Evolutionary conservation across 2,329 filamentous ascomycete genomes (phyloP), one percentile per base, ranked within the genome.

Genomic region (Nemania diffusa): DNA sequence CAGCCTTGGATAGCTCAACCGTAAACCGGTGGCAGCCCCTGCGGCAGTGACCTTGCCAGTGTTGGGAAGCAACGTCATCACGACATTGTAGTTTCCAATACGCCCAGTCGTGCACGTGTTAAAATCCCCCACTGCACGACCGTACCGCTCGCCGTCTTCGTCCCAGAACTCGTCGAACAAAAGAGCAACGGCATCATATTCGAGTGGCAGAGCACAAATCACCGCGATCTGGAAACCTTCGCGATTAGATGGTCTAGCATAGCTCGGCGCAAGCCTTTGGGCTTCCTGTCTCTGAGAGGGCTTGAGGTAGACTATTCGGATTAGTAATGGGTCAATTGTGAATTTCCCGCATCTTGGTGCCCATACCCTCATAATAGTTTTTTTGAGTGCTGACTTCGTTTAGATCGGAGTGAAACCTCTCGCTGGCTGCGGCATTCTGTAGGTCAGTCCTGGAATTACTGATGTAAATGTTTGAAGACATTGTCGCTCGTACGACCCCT

Each of bases 201-300:
- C 77, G 7, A 73, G 37, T 2, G 67, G 57, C 17, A 79, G 67
- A 1, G 77, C 77, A 48, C 77, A 78, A 29, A 79, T 71, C 26
- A 79, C 71, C 6, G 74, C 77, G 22, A 78, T 72, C 24, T 72
- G 68, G 56, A 78, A 78, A 27, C 68, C 69, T 44, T 64, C 42
- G 17, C 72, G 70, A 13, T 40, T 44, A 1, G 42, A 22, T 13
- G 71, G 72, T 34, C 34, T 46, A 5, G 4, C 15, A 27, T 15
- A 15, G 22, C 17, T 52, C n/a, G 44, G 22, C 26, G 4, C 24
- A 17, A 37, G 34, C 4, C 26, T 46, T 37, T 40, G 11, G 3
- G 34, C 24, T 5, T 44, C 27, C 5, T n/a, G 17, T 34, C 15
- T 17, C 5, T 51, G 20, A 17, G 42, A 24, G 13, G 17, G 1